Conservation (phyloP, 495 filamentous ascomycete species). For the Talaromyces ruber region DNA sequence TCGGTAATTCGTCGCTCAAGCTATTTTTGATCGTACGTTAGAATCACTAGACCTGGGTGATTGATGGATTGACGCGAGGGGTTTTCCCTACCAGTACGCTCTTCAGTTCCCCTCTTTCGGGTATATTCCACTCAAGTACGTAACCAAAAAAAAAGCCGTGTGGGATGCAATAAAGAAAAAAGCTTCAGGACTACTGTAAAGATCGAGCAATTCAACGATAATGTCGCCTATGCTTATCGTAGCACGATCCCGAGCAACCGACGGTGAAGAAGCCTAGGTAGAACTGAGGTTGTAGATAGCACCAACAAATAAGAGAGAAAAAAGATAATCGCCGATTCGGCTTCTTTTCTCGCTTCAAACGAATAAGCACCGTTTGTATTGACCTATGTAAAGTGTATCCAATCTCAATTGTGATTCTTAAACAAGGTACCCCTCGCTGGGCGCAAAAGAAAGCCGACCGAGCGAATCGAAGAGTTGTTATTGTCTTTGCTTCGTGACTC, state of each 20-base stretch:
- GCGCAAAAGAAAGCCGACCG: not conserved
- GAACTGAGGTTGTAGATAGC: not conserved
- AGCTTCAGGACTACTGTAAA: not conserved
- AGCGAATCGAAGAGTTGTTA: not conserved
- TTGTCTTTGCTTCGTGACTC: not conserved
- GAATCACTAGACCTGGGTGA: not conserved
- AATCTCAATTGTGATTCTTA: not conserved
- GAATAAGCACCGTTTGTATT: not conserved
- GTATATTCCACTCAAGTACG: not conserved
- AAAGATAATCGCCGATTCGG: not conserved
- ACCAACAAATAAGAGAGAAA: not conserved
- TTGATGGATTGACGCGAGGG: not conserved
- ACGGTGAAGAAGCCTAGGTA: not conserved
- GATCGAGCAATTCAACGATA: not conserved
- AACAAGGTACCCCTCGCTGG: not conserved
- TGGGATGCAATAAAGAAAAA: not conserved
- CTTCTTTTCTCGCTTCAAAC: not conserved
- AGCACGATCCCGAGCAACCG: not conserved
- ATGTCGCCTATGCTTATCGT: not conserved
- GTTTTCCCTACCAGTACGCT: not conserved
- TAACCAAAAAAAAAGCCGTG: not conserved
- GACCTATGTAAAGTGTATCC: not conserved
- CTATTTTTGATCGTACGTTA: not conserved
- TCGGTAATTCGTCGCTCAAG: not conserved
- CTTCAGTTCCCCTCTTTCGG: constrained; percentile 2